These are phyloP conservation scores for Cylindrodendrum hubeiense DNA, from an alignment of 2,329 filamentous ascomycete species.

Conservation along the genomic window DNA sequence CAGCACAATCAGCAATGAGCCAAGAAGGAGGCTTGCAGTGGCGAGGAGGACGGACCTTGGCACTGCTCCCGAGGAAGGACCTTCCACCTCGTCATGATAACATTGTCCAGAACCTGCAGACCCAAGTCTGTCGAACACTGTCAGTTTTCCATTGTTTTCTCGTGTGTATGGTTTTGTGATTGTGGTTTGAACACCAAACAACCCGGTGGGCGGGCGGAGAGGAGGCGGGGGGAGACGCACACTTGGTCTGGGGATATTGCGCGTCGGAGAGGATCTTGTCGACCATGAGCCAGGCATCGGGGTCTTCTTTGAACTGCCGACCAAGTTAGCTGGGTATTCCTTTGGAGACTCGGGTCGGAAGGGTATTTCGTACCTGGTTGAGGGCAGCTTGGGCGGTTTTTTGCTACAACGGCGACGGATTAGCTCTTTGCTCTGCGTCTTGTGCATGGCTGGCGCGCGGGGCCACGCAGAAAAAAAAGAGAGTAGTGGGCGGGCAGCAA, in stretches of 20 bases:
- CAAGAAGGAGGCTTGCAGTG: slow-evolving; percentile 6
- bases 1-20: slow-evolving; percentile 29
- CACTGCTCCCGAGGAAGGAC: slow-evolving; percentile 96
- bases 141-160: slow-evolving; percentile 38
- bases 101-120: slow-evolving; percentile 95
- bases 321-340: slow-evolving; percentile 30
- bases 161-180: slow-evolving; percentile 1
- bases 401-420: slow-evolving; percentile 73
- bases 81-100: slow-evolving; percentile 99
- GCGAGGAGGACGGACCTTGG: slow-evolving; percentile 69
- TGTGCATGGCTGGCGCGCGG: slow-evolving; percentile 31
- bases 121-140: slow-evolving; percentile 76
- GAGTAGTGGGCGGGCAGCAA: slow-evolving; percentile 6
- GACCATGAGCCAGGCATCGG: slow-evolving; percentile 96
- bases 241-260: slow-evolving; percentile 96
- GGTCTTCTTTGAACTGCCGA: slow-evolving; percentile 95
- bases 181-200: background rate
- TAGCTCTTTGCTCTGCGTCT: slow-evolving; percentile 31
- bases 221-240: slow-evolving; percentile 63
- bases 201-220: slow-evolving; percentile 23
- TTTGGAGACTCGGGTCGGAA: background rate
- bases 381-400: slow-evolving; percentile 93
- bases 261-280: slow-evolving; percentile 96
- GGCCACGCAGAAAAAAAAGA: slow-evolving; percentile 30
- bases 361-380: slow-evolving; percentile 79